Evolutionary conservation across 495 filamentous ascomycete genomes (phyloP), one percentile per base, ranked within the genome.

Genomic region (Aspergillus coremiiformis): DNA sequence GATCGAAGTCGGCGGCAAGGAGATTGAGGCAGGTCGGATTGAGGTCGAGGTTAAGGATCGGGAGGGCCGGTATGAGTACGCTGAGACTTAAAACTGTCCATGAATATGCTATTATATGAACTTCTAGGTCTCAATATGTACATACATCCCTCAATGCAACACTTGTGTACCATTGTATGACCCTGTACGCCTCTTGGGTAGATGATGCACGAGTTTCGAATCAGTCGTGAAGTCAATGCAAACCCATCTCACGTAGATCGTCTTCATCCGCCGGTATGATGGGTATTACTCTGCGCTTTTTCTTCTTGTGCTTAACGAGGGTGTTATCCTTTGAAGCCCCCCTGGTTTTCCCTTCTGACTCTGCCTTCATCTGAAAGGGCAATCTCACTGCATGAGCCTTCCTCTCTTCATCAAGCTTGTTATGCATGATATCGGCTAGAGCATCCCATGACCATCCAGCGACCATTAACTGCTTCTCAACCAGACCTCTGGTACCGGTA

Each of bases 21-120:
- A 92, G 68, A 68, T 97, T 17, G 83, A 91, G 68, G 88, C 94
- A 72, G 86, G 85, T 30, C 83, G 75, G 62, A 91, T 97, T 52
- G 85, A 91, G 71, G 89, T 96, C 10, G 74, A 66, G 42, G 87
- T 96, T 14, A 78, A 85, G 70, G 87, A 95, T 64, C 76, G 79
- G 8, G 78, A 72, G 54, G 75, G 76, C 12, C 61, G 64, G 4
- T 78, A 76, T 60, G 62, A 64, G 57, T 76, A 72, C 52, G 66
- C 67, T 56, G 73, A 76, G 67, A 76, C 73, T 42, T 76, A 62
- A 29, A n/a, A 5, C 11, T 21, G 27, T 21, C 14, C 12, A 47
- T 32, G 27, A 30, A 21, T 12, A 6, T 33, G n/a, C 4, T 2
- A 21, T n/a, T 45, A 20, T 21, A 47, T 47, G 26, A 26, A 33